Evolutionary conservation across 495 filamentous ascomycete genomes (phyloP), one percentile per base, ranked within the genome.

Genomic region (Paragyromitra xinjiangensis): DNA sequence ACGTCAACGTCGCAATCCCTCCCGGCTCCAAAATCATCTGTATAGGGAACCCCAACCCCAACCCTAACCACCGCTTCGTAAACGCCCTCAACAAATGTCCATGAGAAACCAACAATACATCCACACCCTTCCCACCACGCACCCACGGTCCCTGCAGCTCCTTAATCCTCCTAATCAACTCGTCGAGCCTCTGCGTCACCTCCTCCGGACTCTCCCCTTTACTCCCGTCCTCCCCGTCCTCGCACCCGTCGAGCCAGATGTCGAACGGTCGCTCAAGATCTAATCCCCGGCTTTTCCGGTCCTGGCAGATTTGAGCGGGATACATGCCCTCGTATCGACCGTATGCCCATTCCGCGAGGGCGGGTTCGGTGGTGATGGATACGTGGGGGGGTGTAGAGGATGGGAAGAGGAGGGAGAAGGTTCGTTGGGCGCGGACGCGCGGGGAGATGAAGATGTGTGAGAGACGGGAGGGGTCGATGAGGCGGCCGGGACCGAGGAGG

Each of bases 261-360:
- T 95, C 90, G 89, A 92, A 97, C 40, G 81, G 70, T 2, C 84
- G 80, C 65, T 89, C 85, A 12, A 45, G 61, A 77, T 91, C 89
- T 39, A 93, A 83, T 2, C 89, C 87, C 75, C 91, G 82, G 77
- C 87, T 83, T 82, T 86, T 88, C 42, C 93, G 86, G 67, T 87
- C 71, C 65, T 88, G 85, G 29, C 87, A 81, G 80, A 98, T 98
- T 80, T 92, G 84, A 16, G 87, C 83, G 68, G 88, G 91, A 6
- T 92, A 96, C 83, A 97, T 89, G 1, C 95, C 95, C 83, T 99
- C 95, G 82, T 98, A 99, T 76, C 92, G 89, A 11, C 95, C 95
- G 79, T 99, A 99, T 84, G 97, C 93, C 95, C 95, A 99, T 82
- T 99, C 95, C 12, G 92, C 87, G 37, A 98, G 90, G 62, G 92